Base-by-base conservation (phyloP, 2,329 filamentous ascomycete species). In the Pestalotiopsis sp. region DNA sequence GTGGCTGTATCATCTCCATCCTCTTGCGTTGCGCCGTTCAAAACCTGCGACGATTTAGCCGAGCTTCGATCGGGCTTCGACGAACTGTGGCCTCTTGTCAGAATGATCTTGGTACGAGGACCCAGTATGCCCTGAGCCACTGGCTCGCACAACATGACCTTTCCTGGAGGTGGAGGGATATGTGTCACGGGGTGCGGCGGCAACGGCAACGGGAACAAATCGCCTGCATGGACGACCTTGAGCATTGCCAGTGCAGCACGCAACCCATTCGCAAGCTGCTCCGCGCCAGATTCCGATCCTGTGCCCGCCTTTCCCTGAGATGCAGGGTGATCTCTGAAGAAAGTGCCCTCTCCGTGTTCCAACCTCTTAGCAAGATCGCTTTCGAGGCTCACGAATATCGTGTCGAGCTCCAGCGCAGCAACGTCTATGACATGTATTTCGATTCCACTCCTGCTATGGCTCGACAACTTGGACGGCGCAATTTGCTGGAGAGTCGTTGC, bases 71-170 rank as follows among this genome's bases (percentile, higher is more conserved):
- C 80, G 78, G 78, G 85, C 82, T 88, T 91, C 76, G 78, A 85
- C 69, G 89, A 87, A 27, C 84, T 85, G 73, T 85, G 88, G 4
- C 89, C 88, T 31, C 88, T 87, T 62, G 93, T 90, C 25, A 98
- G 85, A 27, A 99, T 90, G 68, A 99, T 94, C 75, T 92, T 94
- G 17, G 95, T 99, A 13, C 84, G 87, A 0, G 93, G 86, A 9
- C 91, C 87, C 61, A 99, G 79, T 4, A 96, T 80, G 9, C 96
- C 96, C 80, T 99, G 96, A 5, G 93, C 90, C 17, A 98, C 94
- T 9, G 96, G 96, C 78, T 99, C 96, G 78, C 95, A 98, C n/a
- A 97, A 89, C 62, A 93, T 90, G 70, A 98, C 93, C 81, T 92
- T 94, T 57, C 94, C 96, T 0, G 95, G 94, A 57, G 94, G 93